Evolutionary conservation across 1,139 yeast genomes (phyloP).

Genomic region (Meyerozyma athensensis): DNA sequence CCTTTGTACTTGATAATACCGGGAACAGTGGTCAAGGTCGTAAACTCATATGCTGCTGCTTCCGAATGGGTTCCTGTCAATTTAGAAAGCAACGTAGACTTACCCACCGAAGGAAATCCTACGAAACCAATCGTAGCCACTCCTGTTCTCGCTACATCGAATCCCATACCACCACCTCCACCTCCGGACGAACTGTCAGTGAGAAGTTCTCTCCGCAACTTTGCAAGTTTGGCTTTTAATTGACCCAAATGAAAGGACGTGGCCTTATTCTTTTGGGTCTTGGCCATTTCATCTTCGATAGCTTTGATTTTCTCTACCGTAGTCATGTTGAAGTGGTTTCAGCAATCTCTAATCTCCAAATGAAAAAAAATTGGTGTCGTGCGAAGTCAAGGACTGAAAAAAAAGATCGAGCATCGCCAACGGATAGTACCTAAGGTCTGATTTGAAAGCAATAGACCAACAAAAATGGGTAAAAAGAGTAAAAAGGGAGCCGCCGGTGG

Average conservation of each 20-base stretch:
- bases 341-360: slow-evolving; percentile 3
- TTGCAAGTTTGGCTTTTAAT: slow-evolving; percentile 92
- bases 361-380: slow-evolving; percentile 7
- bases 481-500: slow-evolving; percentile 53
- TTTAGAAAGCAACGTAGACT: slow-evolving; percentile 78
- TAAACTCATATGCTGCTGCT: slow-evolving; percentile 96
- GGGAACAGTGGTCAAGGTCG: slow-evolving; percentile 95
- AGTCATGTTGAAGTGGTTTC: slow-evolving; percentile 47
- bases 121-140: slow-evolving; percentile 96
- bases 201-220: slow-evolving; percentile 83
- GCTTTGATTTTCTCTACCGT: slow-evolving; percentile 87
- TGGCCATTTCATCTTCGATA: slow-evolving; percentile 94
- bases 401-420: slow-evolving; percentile 6
- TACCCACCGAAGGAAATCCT: slow-evolving; percentile 99
- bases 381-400: slow-evolving; percentile 8
- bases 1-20: slow-evolving; percentile 95
- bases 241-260: slow-evolving; percentile 96
- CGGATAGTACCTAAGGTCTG: not conserved
- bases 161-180: slow-evolving; percentile 88
- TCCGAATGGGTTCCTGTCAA: slow-evolving; percentile 95
- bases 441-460: not conserved
- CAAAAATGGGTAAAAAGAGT: slow-evolving; percentile 45
- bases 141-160: slow-evolving; percentile 97
- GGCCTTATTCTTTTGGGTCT: slow-evolving; percentile 92
- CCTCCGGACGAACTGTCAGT: slow-evolving; percentile 77